Percentiles rank a stretch among this genome's conserved stretches.
Evolutionary conservation across 139 green algal species (phyloP).

Genomic region (Chlorella sp.): DNA sequence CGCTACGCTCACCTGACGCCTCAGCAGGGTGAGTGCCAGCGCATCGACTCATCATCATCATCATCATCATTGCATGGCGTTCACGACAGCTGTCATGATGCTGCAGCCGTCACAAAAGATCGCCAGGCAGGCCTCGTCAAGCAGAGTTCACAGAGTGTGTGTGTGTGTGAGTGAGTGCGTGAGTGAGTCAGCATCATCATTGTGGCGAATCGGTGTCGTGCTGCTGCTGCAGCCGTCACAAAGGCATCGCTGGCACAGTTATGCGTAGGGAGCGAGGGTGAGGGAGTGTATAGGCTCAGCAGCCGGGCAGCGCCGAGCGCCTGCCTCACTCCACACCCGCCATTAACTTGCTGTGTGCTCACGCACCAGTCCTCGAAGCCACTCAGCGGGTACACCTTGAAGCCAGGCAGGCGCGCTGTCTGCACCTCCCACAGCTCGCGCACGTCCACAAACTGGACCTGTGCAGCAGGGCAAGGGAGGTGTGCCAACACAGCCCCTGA

Average conservation of each 20-base stretch:
- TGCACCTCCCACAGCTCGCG: slow-evolving; percentile 27
- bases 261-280: background rate
- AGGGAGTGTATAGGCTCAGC: background rate
- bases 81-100: too few species aligned
- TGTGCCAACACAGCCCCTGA: background rate
- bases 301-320: background rate
- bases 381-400: slow-evolving; percentile 23
- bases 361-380: slow-evolving; percentile 5
- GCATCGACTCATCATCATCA: too few species aligned
- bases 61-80: too few species aligned
- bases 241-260: slow-evolving; percentile 20
- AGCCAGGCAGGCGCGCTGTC: slow-evolving; percentile 12
- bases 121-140: too few species aligned
- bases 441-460: slow-evolving; percentile 28
- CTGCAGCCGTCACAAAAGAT: too few species aligned
- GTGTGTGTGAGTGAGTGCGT: too few species aligned
- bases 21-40: too few species aligned
- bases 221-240: too few species aligned
- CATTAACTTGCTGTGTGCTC: background rate
- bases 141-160: too few species aligned
- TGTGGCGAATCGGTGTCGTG: too few species aligned
- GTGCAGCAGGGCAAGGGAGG: background rate
- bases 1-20: too few species aligned
- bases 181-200: too few species aligned
- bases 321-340: background rate